Base-by-base conservation (phyloP, 2,329 filamentous ascomycete genomes). In the Zymoseptoria tritici region DNA sequence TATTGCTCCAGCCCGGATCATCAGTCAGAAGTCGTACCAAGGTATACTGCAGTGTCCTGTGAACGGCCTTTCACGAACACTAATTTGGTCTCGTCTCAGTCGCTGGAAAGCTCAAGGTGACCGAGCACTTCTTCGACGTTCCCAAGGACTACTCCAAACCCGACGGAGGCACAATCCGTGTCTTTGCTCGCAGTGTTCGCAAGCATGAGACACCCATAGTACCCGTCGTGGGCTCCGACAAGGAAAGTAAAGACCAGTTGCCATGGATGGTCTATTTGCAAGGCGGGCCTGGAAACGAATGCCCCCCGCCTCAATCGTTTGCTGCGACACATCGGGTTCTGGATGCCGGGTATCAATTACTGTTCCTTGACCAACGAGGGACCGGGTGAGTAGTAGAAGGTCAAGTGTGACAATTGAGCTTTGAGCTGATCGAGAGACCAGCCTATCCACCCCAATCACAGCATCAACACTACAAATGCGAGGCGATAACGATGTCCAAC, bases 281-380 rank as follows among this genome's bases (percentile, higher is more conserved):
- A 76, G 93, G 93, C 64, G 93, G 93, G 0, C 93, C 92, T 0
- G 92, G 92, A 2, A 86, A 88, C 69, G 86, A 88, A 62, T 92
- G 90, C 70, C 79, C 82, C 5, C 79, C 87, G 55, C 92, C 93
- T 1, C 87, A 95, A 71, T 83, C 89, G 60, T 83, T 85, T 62
- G 79, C 85, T 7, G 83, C 91, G 71, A 88, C 89, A n/a, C 82
- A 85, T 31, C 78, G 81, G 29, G 81, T 91, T 58, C 80, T 97
- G 5, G 85, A 87, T 61, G 86, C 87, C 63, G 92, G 92, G 16
- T 97, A 96, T 70, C 89, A 95, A 73, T 73, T 86, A 52, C 82
- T 97, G 2, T 87, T 88, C 64, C 81, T 97, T n/a, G 93, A 97
- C 73, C 92, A 96, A 73, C 85, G 93, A 55, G 93, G 93, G 11